Evolutionary conservation across 2,329 filamentous ascomycete species (phyloP).

Genomic region (Nigrospora sphaerica): DNA sequence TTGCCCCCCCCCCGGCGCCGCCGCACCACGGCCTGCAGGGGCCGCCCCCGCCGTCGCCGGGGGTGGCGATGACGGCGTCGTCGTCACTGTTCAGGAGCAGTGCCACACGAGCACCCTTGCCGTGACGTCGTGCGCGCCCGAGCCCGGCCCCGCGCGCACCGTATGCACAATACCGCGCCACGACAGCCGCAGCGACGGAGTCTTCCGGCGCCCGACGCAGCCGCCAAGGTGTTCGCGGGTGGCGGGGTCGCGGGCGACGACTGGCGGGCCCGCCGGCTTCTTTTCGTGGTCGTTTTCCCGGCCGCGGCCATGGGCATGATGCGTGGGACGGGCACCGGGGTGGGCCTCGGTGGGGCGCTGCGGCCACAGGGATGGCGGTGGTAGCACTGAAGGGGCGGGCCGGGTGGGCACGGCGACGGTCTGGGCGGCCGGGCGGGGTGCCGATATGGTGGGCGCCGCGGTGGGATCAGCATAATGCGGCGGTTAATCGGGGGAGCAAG

Average conservation of each 20-base stretch:
- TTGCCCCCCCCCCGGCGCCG: background rate
- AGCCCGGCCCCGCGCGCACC: conserved; percentile 4
- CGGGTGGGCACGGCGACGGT: no score
- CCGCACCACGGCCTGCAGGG: no score
- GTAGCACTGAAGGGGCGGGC: no score
- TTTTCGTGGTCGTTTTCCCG: background rate
- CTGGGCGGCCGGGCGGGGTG: no score
- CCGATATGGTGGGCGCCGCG: no score
- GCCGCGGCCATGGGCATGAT: background rate
- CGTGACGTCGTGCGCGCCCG: conserved; percentile 16
- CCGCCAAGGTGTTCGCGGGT: background rate
- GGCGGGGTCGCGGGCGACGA: background rate
- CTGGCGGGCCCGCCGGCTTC: background rate
- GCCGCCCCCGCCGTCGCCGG: background rate
- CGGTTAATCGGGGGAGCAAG: no score
- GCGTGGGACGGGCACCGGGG: no score
- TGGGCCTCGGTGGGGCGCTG: no score
- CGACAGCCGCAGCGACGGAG: background rate
- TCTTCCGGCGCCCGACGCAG: background rate
- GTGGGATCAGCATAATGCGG: no score
- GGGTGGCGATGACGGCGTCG: background rate
- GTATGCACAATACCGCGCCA: background rate
- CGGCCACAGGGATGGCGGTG: no score
- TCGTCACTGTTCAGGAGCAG: conserved; percentile 6
- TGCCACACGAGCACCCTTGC: conserved; percentile 10